A percentile compares a stretch with the other conserved stretches of the same genome.
Conservation (phyloP, 495 filamentous ascomycete species). For the Aspergillus avenaceus region DNA sequence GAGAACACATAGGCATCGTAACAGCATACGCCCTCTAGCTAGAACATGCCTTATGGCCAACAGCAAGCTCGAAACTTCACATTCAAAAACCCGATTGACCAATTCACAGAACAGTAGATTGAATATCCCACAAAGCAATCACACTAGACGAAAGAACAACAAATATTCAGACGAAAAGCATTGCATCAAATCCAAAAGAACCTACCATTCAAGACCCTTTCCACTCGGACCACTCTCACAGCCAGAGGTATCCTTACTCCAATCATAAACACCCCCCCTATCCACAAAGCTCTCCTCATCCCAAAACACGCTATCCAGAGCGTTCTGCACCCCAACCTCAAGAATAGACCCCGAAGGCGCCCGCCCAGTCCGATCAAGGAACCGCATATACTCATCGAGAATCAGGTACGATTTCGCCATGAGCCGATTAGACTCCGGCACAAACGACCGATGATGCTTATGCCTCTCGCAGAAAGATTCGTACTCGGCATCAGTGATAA, state of each 20-base stretch:
- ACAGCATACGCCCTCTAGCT: too few relatives aligned
- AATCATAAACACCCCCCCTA: conserved; percentile 52
- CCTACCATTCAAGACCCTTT: conserved; percentile 1
- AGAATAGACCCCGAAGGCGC: conserved; percentile 40
- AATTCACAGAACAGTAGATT: too few relatives aligned
- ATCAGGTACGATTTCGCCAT: conserved; percentile 53
- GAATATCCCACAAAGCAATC: too few relatives aligned
- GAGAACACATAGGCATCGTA: too few relatives aligned
- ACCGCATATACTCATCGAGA: conserved; percentile 53
- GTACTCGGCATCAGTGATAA: conserved; percentile 48
- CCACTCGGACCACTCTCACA: not conserved
- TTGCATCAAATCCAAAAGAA: not conserved
- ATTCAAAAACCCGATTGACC: too few relatives aligned
- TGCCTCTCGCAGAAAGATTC: conserved; percentile 46
- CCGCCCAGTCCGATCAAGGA: conserved; percentile 43
- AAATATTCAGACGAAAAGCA: too few relatives aligned
- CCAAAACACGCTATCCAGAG: conserved; percentile 47
- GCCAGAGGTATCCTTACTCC: conserved; percentile 27
- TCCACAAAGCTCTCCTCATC: conserved; percentile 44
- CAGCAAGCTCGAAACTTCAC: too few relatives aligned
- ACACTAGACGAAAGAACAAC: too few relatives aligned
- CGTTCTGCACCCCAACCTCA: conserved; percentile 48
- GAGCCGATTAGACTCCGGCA: conserved; percentile 47
- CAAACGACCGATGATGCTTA: conserved; percentile 32
- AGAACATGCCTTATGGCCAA: too few relatives aligned